Percentiles rank a stretch among this genome's conserved stretches.
Conservation (phyloP, 306 rosid species). For the Lotus japonicus region DNA sequence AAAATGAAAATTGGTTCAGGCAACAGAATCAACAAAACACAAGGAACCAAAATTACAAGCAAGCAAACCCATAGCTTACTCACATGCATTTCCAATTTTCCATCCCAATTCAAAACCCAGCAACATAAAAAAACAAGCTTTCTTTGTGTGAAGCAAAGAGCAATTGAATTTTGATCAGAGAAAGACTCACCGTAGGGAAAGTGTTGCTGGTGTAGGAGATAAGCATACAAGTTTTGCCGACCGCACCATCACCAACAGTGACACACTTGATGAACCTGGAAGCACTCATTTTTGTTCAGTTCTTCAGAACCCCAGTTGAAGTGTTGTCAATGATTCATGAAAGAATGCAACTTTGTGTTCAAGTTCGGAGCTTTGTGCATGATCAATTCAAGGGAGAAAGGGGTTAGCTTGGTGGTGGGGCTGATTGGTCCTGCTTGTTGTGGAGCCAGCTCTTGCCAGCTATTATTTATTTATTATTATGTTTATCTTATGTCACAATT, state of each 20-base stretch:
- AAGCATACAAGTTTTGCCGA: slow-evolving; percentile 97
- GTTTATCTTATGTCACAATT: slow-evolving; percentile 17
- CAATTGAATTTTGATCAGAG: background rate
- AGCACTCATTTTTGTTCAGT: slow-evolving; percentile 56
- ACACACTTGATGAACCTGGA: slow-evolving; percentile 95
- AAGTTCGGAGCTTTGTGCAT: slow-evolving; percentile 22
- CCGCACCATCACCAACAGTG: slow-evolving; percentile 95
- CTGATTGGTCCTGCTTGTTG: slow-evolving; percentile 34
- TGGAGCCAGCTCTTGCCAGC: slow-evolving; percentile 67
- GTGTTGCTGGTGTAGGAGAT: slow-evolving; percentile 98
- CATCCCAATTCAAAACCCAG: slow-evolving; percentile 12
- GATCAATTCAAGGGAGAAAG: slow-evolving; percentile 20
- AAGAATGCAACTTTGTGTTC: background rate
- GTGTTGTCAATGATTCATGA: slow-evolving; percentile 19
- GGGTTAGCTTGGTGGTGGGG: background rate
- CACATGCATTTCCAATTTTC: background rate
- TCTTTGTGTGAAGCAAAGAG: background rate
- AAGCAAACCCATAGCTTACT: slow-evolving; percentile 14
- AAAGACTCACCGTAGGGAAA: slow-evolving; percentile 73
- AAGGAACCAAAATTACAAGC: background rate
- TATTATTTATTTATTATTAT: slow-evolving; percentile 15
- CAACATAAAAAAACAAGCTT: slow-evolving; percentile 12
- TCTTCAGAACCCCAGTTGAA: background rate
- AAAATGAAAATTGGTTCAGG: background rate
- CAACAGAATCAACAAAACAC: slow-evolving; percentile 14